Conservation (phyloP, 164 flowering plant species). For the Saururus chinensis region DNA sequence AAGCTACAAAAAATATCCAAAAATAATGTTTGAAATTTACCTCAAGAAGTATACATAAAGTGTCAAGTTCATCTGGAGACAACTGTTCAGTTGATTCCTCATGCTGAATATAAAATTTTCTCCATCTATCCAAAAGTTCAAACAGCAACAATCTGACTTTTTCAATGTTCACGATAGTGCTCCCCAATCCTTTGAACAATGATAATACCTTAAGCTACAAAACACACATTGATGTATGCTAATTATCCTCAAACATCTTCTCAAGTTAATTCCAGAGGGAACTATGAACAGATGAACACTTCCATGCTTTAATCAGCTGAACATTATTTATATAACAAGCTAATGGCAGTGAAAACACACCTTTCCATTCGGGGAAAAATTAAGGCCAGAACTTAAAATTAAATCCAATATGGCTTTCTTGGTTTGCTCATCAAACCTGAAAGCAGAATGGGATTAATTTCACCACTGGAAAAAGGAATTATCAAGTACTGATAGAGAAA, state of each 20-base stretch:
- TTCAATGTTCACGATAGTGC: conserved; percentile 27
- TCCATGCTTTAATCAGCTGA: not conserved
- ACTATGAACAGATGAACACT: no score
- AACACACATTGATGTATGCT: conserved; percentile 2
- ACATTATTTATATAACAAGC: not conserved
- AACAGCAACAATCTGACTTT: conserved; percentile 39
- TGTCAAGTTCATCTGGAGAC: conserved; percentile 45
- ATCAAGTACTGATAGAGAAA: no score
- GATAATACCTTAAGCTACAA: conserved; percentile 64
- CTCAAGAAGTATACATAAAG: conserved; percentile 66
- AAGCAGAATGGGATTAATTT: conserved; percentile 1
- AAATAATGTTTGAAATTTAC: conserved; percentile 16
- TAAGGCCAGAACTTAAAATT: conserved; percentile 44
- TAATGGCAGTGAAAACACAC: conserved; percentile 28
- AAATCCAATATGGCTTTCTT: conserved; percentile 39
- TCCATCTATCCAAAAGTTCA: conserved; percentile 51
- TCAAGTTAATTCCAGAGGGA: not conserved
- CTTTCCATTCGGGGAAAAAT: conserved; percentile 65
- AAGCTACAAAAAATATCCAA: not conserved
- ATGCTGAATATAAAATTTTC: conserved; percentile 15
- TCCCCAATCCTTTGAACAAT: conserved; percentile 54
- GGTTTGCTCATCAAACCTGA: conserved; percentile 54
- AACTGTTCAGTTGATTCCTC: conserved; percentile 26
- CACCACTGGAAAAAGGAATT: no score
- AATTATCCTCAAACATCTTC: not conserved